phyloP scores from a whole-genome alignment of 2,329 filamentous ascomycete species.

The Monosporascus sp. region DNA sequence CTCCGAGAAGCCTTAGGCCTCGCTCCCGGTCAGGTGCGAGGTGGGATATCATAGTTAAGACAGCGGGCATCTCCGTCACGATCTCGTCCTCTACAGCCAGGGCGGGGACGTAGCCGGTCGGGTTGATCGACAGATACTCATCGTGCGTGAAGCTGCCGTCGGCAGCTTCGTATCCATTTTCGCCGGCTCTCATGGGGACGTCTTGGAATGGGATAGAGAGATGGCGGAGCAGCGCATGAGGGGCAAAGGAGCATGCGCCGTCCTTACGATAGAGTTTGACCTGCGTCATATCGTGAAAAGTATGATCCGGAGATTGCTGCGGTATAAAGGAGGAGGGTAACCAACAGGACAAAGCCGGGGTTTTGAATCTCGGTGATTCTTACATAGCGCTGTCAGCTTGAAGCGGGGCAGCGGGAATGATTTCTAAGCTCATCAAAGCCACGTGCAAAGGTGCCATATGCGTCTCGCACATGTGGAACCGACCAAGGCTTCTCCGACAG shows the following conservation, averaged over 20 bases:
- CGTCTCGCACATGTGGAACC: too few species aligned
- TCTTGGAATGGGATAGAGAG: slow-evolving; percentile 20
- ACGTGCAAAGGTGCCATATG: too few species aligned
- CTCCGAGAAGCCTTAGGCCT: slow-evolving; percentile 18
- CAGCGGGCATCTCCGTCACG: slow-evolving; percentile 29
- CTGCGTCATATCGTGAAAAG: slow-evolving; percentile 8
- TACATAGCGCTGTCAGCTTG: too few species aligned
- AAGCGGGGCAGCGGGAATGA: too few species aligned
- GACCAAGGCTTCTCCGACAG: too few species aligned
- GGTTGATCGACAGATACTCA: slow-evolving; percentile 26
- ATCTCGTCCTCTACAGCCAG: slow-evolving; percentile 22
- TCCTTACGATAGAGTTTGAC: slow-evolving; percentile 25
- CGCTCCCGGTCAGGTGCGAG: slow-evolving; percentile 9
- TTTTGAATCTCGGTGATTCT: too few species aligned
- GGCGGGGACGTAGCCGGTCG: slow-evolving; percentile 25
- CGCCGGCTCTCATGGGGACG: slow-evolving; percentile 13
- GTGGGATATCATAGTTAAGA: slow-evolving; percentile 27
- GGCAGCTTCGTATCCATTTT: slow-evolving; percentile 15
- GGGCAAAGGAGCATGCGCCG: slow-evolving; percentile 25
- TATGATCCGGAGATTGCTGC: background rate
- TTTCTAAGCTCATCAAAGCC: too few species aligned
- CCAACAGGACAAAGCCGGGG: too few species aligned
- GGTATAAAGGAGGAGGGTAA: too few species aligned
- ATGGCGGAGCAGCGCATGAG: slow-evolving; percentile 26
- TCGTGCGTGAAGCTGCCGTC: slow-evolving; percentile 27